A percentile compares a stretch with the other conserved stretches of the same genome.
Evolutionary conservation across 2,329 filamentous ascomycete species (phyloP).

Genomic region (Shiraia sp.): DNA sequence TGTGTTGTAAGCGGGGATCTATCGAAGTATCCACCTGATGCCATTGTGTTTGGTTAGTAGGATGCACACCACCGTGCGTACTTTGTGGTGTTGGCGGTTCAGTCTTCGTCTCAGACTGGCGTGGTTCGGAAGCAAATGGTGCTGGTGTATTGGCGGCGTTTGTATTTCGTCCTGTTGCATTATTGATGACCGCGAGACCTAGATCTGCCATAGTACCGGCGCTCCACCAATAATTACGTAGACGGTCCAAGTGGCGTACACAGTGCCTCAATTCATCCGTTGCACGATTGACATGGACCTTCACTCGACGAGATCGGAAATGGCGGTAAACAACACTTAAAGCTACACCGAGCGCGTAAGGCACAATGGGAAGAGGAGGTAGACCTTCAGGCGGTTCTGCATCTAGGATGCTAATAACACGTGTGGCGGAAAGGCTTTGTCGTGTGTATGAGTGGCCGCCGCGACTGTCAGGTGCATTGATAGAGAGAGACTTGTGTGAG

Average conservation of each 20-base stretch:
- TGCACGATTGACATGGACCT: slow-evolving; percentile 52
- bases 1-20: slow-evolving; percentile 40
- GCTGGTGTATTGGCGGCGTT: slow-evolving; percentile 40
- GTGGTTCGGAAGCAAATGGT: slow-evolving; percentile 22
- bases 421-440: slow-evolving; percentile 59
- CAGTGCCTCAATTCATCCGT: slow-evolving; percentile 51
- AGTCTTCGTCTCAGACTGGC: slow-evolving; percentile 21
- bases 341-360: slow-evolving; percentile 60
- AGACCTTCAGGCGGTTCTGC: slow-evolving; percentile 51
- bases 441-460: slow-evolving; percentile 57
- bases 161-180: slow-evolving; percentile 43
- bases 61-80: slow-evolving; percentile 17
- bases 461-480: slow-evolving; percentile 51
- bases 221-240: slow-evolving; percentile 51
- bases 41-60: slow-evolving; percentile 23
- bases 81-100: slow-evolving; percentile 22
- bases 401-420: slow-evolving; percentile 57
- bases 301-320: slow-evolving; percentile 56
- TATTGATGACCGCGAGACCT: slow-evolving; percentile 44
- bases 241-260: slow-evolving; percentile 48
- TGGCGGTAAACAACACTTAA: slow-evolving; percentile 62
- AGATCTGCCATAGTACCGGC: slow-evolving; percentile 52
- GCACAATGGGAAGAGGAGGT: slow-evolving; percentile 58
- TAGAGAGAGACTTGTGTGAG: slow-evolving; percentile 56
- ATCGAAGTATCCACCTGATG: slow-evolving; percentile 33